phyloP scores from a whole-genome alignment of 2,329 filamentous ascomycete species.

The Emmonsia crescens region DNA sequence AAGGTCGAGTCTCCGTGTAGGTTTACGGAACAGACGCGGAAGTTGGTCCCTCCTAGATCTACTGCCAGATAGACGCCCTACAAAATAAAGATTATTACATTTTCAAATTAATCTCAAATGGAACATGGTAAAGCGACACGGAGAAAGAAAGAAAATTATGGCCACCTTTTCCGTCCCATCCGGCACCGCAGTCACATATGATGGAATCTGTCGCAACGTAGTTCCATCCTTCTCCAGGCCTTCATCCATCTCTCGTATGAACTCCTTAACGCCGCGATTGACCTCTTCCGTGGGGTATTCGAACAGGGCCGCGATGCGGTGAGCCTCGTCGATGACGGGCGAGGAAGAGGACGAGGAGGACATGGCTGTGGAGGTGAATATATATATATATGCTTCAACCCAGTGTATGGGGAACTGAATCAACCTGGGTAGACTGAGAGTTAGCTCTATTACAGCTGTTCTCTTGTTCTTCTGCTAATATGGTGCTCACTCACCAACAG shows the following conservation, averaged over 20 bases:
- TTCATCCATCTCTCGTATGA: slow-evolving; percentile 77
- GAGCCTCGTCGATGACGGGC: slow-evolving; percentile 55
- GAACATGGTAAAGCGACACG: neutral
- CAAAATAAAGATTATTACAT: neutral
- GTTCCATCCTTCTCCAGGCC: slow-evolving; percentile 68
- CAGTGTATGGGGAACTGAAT: neutral
- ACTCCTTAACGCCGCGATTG: slow-evolving; percentile 72
- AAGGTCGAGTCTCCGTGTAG: slow-evolving; percentile 93
- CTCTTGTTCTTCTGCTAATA: too few relatives aligned
- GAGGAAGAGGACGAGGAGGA: slow-evolving; percentile 20
- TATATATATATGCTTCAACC: neutral
- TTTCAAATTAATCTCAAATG: neutral
- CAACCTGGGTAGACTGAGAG: neutral
- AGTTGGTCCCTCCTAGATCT: slow-evolving; percentile 96
- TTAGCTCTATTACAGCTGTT: neutral
- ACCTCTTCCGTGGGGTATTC: slow-evolving; percentile 70
- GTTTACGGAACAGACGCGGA: slow-evolving; percentile 90
- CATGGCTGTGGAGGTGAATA: neutral
- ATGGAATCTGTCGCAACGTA: slow-evolving; percentile 89
- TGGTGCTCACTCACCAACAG: too few relatives aligned
- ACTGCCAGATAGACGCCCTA: slow-evolving; percentile 92
- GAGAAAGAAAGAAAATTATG: slow-evolving; percentile 6
- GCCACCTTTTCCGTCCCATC: slow-evolving; percentile 93
- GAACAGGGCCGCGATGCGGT: slow-evolving; percentile 72
- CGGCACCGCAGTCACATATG: slow-evolving; percentile 89